Evolutionary conservation across 2,329 filamentous ascomycete species (phyloP), one percentile per base, ranked within the genome.

Genomic region (Botrytis fabae): DNA sequence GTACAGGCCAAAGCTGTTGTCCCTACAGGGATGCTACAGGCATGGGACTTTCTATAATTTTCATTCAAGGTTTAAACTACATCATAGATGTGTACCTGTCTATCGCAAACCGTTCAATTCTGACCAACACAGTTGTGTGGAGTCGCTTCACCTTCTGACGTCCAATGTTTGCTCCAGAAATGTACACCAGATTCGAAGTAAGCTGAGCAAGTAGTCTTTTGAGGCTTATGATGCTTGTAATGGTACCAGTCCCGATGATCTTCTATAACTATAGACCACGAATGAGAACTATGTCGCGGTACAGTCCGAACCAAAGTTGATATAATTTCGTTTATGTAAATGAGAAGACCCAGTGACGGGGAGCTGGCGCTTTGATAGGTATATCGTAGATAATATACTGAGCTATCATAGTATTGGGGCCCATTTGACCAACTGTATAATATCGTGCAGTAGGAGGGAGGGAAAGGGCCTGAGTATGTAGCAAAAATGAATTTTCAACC

Each of bases 61-160:
- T 38, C 65, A 28, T 57, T 4, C 32, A 57, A 57, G 22, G 32
- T 16, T 68, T 20, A 2, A 38, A 35, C 18, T n/a, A 38, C 28
- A 18, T 95, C 5, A 90, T 95, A 73, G 92, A 95, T 78, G 89
- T 89, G 18, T 91, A 91, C 78, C 87, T 79, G 44, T 78, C 79
- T 76, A 79, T 79, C 77, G 89, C 94, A 2, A 93, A 93, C 18
- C 94, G 92, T 0, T 93, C 92, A 32, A 89, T 97, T 72, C 93
- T 94, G 8, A 93, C 91, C 38, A 96, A 95, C 82, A 92, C 92
- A 1, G 91, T 97, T 79, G 35, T 35, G 35, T 90, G 93, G 76
- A 94, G 92, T 0, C 84, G 94, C 12, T 92, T 90, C 75, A 93
- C 92, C 75, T 92, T 93, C 4, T 89, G 86, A 1, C 96, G 96